These are phyloP conservation scores for Brassica carinata DNA, from an alignment of 345 rosid genomes.

Conservation along the genomic window DNA sequence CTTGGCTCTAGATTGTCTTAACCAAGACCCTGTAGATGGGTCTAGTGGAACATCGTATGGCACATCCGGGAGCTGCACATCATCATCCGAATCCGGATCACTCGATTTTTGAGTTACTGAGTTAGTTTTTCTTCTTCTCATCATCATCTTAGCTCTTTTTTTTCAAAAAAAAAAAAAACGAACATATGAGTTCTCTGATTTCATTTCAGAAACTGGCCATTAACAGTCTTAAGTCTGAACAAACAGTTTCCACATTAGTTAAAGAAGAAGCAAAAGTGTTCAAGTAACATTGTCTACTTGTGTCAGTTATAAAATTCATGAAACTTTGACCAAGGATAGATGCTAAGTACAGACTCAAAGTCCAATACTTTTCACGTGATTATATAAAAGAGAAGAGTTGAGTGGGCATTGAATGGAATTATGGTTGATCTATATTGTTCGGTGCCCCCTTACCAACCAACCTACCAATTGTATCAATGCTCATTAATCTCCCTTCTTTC, in stretches of 20 bases:
- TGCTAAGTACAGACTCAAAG: background rate
- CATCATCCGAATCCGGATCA: conserved; percentile 57
- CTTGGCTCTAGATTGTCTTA: conserved; percentile 76
- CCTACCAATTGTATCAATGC: background rate
- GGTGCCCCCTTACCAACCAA: background rate
- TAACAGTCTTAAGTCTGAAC: background rate
- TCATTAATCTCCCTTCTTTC: background rate
- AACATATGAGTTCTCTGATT: background rate
- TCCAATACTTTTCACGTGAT: background rate
- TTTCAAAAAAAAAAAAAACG: no score
- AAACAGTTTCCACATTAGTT: background rate
- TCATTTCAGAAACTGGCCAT: background rate
- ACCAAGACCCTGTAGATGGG: conserved; percentile 92
- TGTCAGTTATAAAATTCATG: background rate
- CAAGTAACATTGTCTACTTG: background rate
- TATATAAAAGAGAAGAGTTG: background rate
- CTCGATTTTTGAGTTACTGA: conserved; percentile 58
- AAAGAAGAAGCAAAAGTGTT: background rate
- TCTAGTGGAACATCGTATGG: conserved; percentile 82
- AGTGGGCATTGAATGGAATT: background rate
- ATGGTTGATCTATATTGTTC: background rate
- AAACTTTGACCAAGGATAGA: background rate
- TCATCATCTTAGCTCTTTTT: background rate
- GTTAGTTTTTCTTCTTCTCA: conserved; percentile 10
- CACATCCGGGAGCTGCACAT: conserved; percentile 62